Evolutionary conservation across 306 rosid species (phyloP).

Genomic region (Malus fusca): DNA sequence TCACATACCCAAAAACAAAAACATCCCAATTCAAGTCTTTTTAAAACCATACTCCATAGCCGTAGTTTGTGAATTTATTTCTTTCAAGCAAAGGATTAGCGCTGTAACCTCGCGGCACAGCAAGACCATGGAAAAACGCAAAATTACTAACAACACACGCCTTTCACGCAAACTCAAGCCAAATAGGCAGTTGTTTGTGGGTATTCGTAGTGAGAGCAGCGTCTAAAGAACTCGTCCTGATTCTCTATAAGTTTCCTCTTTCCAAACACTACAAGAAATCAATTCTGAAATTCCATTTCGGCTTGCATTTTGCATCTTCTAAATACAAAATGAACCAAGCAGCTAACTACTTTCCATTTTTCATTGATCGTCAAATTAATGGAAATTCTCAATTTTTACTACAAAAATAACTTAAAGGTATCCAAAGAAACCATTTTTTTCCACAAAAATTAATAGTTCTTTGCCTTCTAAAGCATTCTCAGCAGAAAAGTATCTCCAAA

Average conservation of each 20-base stretch:
- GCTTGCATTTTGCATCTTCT: neutral
- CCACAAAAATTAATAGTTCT: neutral
- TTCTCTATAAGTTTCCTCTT: neutral
- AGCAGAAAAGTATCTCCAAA: neutral
- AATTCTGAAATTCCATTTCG: neutral
- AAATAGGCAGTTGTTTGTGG: neutral
- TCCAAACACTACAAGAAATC: neutral
- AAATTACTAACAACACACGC: neutral
- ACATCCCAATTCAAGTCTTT: neutral
- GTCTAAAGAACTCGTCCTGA: neutral
- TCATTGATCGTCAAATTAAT: neutral
- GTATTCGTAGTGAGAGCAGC: neutral
- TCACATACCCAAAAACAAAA: neutral
- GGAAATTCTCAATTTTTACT: neutral
- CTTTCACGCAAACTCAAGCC: neutral
- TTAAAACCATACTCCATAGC: neutral
- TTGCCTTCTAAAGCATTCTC: neutral
- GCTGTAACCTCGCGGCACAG: neutral
- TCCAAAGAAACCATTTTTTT: neutral
- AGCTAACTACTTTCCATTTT: slow-evolving; percentile 1
- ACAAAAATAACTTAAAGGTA: neutral
- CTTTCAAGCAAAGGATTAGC: neutral
- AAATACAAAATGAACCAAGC: neutral
- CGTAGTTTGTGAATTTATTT: neutral
- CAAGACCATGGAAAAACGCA: neutral